Percentiles rank a stretch among this genome's conserved stretches.
These are phyloP conservation scores for Lodderomyces margitis DNA, from an alignment of 1,139 yeast genomes.

Conservation along the genomic window DNA sequence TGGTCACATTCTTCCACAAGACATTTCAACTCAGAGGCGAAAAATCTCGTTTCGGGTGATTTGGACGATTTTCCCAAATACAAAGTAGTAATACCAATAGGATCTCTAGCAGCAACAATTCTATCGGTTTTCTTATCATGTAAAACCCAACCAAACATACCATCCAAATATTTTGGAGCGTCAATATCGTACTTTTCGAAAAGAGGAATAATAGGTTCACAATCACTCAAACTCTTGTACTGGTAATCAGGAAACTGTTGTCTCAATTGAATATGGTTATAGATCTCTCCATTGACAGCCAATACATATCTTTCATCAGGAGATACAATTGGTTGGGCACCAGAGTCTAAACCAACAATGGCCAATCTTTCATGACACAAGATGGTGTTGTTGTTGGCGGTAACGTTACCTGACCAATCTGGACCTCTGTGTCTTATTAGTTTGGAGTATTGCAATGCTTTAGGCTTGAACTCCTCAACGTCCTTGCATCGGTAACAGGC, in stretches of 20 bases:
- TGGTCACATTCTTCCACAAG: constrained; percentile 91
- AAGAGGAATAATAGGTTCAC: constrained; percentile 96
- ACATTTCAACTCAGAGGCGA: constrained; percentile 94
- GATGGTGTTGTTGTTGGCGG: constrained; percentile 67
- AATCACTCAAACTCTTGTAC: constrained; percentile 86
- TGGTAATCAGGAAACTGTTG: constrained; percentile 67
- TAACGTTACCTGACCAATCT: constrained; percentile 93
- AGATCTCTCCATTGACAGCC: constrained; percentile 96
- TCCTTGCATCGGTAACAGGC: constrained; percentile 86
- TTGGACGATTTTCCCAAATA: constrained; percentile 86
- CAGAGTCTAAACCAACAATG: constrained; percentile 91
- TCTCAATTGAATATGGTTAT: constrained; percentile 91
- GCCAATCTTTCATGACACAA: constrained; percentile 94
- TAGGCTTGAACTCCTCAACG: constrained; percentile 75
- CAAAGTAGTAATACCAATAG: constrained; percentile 93
- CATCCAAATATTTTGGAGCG: constrained; percentile 91
- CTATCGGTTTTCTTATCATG: constrained; percentile 84
- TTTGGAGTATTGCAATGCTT: constrained; percentile 86
- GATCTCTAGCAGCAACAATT: constrained; percentile 95
- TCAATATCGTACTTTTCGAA: constrained; percentile 83
- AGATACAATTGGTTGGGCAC: constrained; percentile 95
- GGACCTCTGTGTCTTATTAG: constrained; percentile 98
- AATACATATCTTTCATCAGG: constrained; percentile 70
- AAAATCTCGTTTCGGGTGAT: constrained; percentile 73
- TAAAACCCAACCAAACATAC: constrained; percentile 95